Percentiles rank a stretch among this genome's conserved stretches.
These are phyloP conservation scores for Adenanthera pavonina DNA, from an alignment of 306 rosid genomes.

Conservation along the genomic window DNA sequence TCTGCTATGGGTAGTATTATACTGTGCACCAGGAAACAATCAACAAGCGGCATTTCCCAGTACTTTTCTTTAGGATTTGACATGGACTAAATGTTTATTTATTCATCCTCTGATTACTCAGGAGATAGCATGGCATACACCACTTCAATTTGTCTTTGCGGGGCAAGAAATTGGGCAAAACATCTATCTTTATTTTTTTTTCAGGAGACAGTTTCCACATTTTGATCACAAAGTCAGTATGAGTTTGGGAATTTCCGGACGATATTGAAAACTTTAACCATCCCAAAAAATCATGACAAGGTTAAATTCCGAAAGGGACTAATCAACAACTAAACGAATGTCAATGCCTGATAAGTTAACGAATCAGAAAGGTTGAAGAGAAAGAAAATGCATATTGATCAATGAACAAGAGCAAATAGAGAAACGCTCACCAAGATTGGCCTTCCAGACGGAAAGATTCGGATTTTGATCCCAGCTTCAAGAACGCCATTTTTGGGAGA, in stretches of 20 bases:
- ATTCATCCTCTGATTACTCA: neutral
- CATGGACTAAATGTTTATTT: neutral
- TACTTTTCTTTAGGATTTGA: conserved; percentile 2
- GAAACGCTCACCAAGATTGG: conserved; percentile 58
- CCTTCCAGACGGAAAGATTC: conserved; percentile 76
- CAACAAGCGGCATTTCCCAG: neutral
- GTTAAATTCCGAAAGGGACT: conserved; percentile 23
- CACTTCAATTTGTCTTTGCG: neutral
- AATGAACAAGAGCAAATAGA: neutral
- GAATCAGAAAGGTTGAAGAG: neutral
- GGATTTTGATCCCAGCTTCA: conserved; percentile 79
- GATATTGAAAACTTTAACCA: neutral
- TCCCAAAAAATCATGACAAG: neutral
- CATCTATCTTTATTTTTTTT: neutral
- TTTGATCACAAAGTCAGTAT: conserved; percentile 23
- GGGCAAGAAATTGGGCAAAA: conserved; percentile 4
- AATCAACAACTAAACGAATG: neutral
- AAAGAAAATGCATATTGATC: conserved; percentile 5
- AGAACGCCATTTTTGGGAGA: conserved; percentile 54
- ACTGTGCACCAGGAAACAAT: neutral
- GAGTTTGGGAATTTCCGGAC: neutral
- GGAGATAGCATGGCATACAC: conserved; percentile 6
- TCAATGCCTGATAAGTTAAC: neutral
- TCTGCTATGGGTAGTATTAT: neutral
- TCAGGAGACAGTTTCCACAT: conserved; percentile 13